Evolutionary conservation across 2,329 filamentous ascomycete species (phyloP), one percentile per base, ranked within the genome.

Genomic region (Colletotrichum australisinense): DNA sequence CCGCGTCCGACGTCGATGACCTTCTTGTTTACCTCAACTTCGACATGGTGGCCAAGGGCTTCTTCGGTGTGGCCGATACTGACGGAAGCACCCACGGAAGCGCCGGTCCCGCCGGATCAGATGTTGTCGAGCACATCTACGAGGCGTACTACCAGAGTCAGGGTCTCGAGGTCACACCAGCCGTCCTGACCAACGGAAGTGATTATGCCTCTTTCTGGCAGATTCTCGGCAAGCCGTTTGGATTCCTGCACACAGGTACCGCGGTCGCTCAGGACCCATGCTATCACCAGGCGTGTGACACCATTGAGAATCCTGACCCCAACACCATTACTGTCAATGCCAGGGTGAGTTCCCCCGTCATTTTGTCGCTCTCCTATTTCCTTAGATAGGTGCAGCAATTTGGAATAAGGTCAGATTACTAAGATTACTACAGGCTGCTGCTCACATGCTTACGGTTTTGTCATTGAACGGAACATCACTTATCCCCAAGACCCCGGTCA

Each of bases 161-260:
- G 72, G 81, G 83, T 11, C 79, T 83, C 22, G 73, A 80, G 14
- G 78, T 81, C 0, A 78, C 76, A 0, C 78, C 78, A 4, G 75
- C 76, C 3, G 76, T 76, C 2, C 65, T 81, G 0, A 80, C 76
- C 60, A 89, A 88, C 6, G 87, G 90, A 63, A 90, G 86, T 12
- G 91, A 93, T 77, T 92, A 92, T 75, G 88, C 87, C 12, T 86
- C 88, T 1, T 92, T 93, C 83, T 83, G 90, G 42, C 83, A 88
- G 55, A 83, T 86, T 49, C 87, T 89, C 30, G 63, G 78, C 8
- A 82, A 91, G 91, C 77, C 88, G 84, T 26, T 86, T 80, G 55
- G 89, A 82, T 89, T 89, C 12, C 82, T 93, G 30, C 89, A 90
- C 76, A 92, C 90, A 2, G 91, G 91, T 5, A 90, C 89, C 1